phyloP scores from a whole-genome alignment of 2,329 filamentous ascomycete genomes.

The Zasmidium cellare region DNA sequence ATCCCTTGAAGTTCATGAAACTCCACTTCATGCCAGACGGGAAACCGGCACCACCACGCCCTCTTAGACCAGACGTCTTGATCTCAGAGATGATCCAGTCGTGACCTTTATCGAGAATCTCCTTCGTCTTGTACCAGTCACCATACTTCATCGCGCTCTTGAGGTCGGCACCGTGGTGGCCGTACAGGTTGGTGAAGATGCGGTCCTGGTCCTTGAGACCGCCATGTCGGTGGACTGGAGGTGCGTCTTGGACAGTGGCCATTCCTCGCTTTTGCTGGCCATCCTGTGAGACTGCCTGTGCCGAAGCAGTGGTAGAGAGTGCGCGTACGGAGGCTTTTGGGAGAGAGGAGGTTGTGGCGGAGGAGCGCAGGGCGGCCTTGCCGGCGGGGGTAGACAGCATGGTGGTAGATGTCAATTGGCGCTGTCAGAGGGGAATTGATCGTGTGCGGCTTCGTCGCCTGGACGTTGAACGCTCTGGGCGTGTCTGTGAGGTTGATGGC shows the following conservation, averaged over 20 bases:
- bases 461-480: slow-evolving; percentile 1
- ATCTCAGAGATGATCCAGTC: slow-evolving; percentile 98
- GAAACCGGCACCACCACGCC: slow-evolving; percentile 95
- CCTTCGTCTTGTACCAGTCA: slow-evolving; percentile 99
- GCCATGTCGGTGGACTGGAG: slow-evolving; percentile 69
- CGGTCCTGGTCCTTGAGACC: slow-evolving; percentile 94
- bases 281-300: slow-evolving; percentile 31
- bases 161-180: slow-evolving; percentile 85
- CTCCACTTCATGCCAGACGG: slow-evolving; percentile 96
- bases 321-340: slow-evolving; percentile 35
- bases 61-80: slow-evolving; percentile 92
- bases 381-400: slow-evolving; percentile 35
- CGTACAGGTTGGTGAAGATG: slow-evolving; percentile 98
- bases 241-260: slow-evolving; percentile 54
- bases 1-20: slow-evolving; percentile 99
- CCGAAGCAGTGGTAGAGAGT: slow-evolving; percentile 26
- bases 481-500: slow-evolving; percentile 12
- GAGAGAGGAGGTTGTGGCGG: slow-evolving; percentile 24
- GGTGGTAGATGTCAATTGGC: slow-evolving; percentile 8
- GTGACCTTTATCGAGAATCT: slow-evolving; percentile 94
- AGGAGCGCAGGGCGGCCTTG: slow-evolving; percentile 32
- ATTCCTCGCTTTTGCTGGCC: slow-evolving; percentile 66
- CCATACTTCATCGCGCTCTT: slow-evolving; percentile 97
- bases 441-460: slow-evolving; percentile 30
- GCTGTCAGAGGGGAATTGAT: slow-evolving; percentile 3